A percentile compares a stretch with the other conserved stretches of the same genome.
Conservation (phyloP, 352 stramenopile species). For the Phytophthora podocarpi region DNA sequence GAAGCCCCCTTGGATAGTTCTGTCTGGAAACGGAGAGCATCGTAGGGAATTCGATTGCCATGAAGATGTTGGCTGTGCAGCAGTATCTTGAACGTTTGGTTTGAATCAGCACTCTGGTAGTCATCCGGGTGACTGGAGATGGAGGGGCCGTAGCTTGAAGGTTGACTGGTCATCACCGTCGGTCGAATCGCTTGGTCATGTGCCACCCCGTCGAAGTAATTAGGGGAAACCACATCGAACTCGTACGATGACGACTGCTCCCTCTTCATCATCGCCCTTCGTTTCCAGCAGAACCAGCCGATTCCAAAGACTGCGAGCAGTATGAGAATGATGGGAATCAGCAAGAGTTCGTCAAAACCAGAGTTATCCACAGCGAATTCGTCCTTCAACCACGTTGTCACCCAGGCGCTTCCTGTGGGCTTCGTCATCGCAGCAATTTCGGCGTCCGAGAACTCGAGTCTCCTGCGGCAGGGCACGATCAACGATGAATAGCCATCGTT, state of each 20-base stretch:
- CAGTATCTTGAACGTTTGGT: slow-evolving; percentile 26
- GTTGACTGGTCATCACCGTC: neutral
- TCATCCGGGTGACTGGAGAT: slow-evolving; percentile 4
- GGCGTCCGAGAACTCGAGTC: slow-evolving; percentile 14
- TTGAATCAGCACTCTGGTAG: slow-evolving; percentile 24
- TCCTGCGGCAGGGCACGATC: slow-evolving; percentile 27
- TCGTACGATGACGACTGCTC: slow-evolving; percentile 1
- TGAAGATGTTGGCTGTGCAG: slow-evolving; percentile 19
- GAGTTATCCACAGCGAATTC: slow-evolving; percentile 11
- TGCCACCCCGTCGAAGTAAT: slow-evolving; percentile 4
- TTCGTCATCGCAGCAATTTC: slow-evolving; percentile 20
- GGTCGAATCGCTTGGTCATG: slow-evolving; percentile 3
- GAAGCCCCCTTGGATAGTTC: slow-evolving; percentile 36
- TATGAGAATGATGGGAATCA: slow-evolving; percentile 25
- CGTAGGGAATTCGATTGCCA: slow-evolving; percentile 32
- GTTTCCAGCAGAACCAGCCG: slow-evolving; percentile 20
- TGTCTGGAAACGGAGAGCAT: slow-evolving; percentile 16
- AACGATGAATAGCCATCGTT: slow-evolving; percentile 21
- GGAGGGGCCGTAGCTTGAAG: neutral
- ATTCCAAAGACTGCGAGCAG: neutral
- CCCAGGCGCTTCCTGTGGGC: slow-evolving; percentile 17
- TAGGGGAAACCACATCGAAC: slow-evolving; percentile 3
- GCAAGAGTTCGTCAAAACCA: slow-evolving; percentile 23
- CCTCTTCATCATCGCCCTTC: neutral
- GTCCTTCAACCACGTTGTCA: slow-evolving; percentile 25